These are phyloP conservation scores for Metschnikowia vanudenii DNA, from an alignment of 805 yeast genomes.

Conservation along the genomic window DNA sequence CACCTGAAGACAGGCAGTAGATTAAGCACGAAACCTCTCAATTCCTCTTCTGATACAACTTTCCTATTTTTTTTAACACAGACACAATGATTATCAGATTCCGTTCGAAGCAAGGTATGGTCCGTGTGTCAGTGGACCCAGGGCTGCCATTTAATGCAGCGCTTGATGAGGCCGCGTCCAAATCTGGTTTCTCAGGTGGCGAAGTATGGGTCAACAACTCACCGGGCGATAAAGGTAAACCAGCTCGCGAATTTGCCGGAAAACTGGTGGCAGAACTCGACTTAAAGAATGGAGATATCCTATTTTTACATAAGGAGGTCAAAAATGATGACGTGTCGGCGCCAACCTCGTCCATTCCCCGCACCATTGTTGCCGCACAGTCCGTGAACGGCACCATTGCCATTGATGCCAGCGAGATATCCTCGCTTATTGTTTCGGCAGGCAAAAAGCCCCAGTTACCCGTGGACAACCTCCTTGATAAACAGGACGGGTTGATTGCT, in stretches of 20 bases:
- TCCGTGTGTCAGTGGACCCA: slow-evolving; percentile 57
- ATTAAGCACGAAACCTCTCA: too few relatives aligned
- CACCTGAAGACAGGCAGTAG: too few relatives aligned
- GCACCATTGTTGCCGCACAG: slow-evolving; percentile 5
- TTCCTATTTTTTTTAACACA: not conserved
- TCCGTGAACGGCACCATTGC: slow-evolving; percentile 12
- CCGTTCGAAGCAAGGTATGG: slow-evolving; percentile 81
- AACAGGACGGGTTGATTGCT: slow-evolving; percentile 67
- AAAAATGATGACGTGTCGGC: not conserved
- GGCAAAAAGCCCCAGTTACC: slow-evolving; percentile 49
- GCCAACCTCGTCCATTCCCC: not conserved
- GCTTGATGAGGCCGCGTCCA: slow-evolving; percentile 37
- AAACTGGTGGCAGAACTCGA: slow-evolving; percentile 43
- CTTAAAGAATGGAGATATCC: slow-evolving; percentile 58
- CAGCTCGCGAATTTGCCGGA: slow-evolving; percentile 37
- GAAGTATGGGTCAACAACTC: slow-evolving; percentile 37
- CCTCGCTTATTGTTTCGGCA: not conserved
- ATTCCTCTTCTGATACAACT: not conserved
- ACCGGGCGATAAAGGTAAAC: slow-evolving; percentile 46
- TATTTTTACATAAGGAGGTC: slow-evolving; percentile 42
- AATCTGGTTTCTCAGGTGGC: slow-evolving; percentile 19
- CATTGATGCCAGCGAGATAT: slow-evolving; percentile 9
- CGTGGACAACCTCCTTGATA: slow-evolving; percentile 66
- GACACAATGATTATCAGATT: slow-evolving; percentile 57
- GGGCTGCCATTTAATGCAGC: slow-evolving; percentile 44